Evolutionary conservation across 1,284 basidiomycete genomes (phyloP), one percentile per base, ranked within the genome.

Genomic region (Rhodotorula sp.): DNA sequence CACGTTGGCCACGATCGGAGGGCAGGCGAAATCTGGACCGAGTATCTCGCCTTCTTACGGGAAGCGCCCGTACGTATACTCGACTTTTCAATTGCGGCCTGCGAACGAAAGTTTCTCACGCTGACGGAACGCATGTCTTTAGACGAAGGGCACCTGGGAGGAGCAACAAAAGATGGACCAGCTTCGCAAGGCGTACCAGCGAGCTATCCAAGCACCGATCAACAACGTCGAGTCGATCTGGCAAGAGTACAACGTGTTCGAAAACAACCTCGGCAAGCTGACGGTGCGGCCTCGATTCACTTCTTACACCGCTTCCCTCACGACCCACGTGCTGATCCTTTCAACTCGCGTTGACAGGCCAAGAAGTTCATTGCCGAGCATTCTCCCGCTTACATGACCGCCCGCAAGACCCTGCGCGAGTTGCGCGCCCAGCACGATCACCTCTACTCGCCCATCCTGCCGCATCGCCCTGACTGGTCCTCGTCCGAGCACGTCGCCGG

Each of bases 121-220:
- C 45, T n/a, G 20, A 56, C 42, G 29, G n/a, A 42, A 42, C 37
- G n/a, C n/a, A 29, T 33, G n/a, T 45, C 30, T 14, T 14, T 75
- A 90, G 87, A 84, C 87, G 3, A 85, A 85, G 24, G 90, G 88
- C 56, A 90, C 91, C 30, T 98, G 95, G 95, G 94, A 98, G 80
- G 89, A 91, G 75, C 93, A 95, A 78, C 92, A 95, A 79, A 93
- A 95, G 81, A 94, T 93, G 88, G 95, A 98, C 78, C 86, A 88
- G 6, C 84, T 99, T 6, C 88, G 95, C 66, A 93, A 92, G 79
- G 88, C 92, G 6, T 97, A 95, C 81, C 93, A 96, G 78, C 87
- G 92, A 62, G 95, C 93, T 0, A 90, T 98, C 45, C 90, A 92
- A 77, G 92, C 96, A 30, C 96, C 96, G 0, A 85, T 98, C 75